phyloP scores from a whole-genome alignment of 2,329 filamentous ascomycete genomes.

The Furcasterigmium furcatum region DNA sequence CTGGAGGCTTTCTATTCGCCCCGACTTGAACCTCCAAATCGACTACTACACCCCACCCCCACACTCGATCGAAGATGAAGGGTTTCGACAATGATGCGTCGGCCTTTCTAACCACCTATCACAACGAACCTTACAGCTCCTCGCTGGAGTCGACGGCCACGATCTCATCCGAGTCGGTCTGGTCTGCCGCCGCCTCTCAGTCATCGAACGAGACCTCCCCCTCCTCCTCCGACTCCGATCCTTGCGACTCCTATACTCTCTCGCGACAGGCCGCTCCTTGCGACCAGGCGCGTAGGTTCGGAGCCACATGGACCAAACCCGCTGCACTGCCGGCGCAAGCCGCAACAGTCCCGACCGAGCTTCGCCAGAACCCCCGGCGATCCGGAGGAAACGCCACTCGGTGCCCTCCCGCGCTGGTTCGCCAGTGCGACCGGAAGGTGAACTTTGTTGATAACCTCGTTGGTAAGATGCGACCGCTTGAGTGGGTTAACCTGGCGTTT shows the following conservation, averaged over 20 bases:
- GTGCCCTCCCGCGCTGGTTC: constrained; percentile 73
- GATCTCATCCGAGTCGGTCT: constrained; percentile 73
- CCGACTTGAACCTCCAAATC: not conserved
- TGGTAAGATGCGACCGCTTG: constrained; percentile 65
- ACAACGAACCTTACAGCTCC: constrained; percentile 62
- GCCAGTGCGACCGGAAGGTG: constrained; percentile 88
- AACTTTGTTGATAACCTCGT: constrained; percentile 96
- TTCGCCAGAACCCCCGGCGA: constrained; percentile 62
- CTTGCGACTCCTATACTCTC: constrained; percentile 40
- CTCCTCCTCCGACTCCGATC: constrained; percentile 49
- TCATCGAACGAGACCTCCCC: constrained; percentile 68
- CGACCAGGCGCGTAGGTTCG: constrained; percentile 21
- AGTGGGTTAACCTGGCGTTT: constrained; percentile 1
- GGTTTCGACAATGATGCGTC: constrained; percentile 50
- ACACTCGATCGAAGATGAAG: constrained; percentile 50
- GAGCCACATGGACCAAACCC: constrained; percentile 24
- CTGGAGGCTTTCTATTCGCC: constrained; percentile 21
- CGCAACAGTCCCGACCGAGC: constrained; percentile 52
- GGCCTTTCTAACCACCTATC: constrained; percentile 44
- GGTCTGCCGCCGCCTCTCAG: constrained; percentile 71
- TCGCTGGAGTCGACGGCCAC: constrained; percentile 73
- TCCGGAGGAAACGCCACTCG: constrained; percentile 51
- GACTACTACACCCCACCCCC: constrained; percentile 1
- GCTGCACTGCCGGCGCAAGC: constrained; percentile 13
- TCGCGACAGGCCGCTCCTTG: constrained; percentile 25